Evolutionary conservation across 2,329 filamentous ascomycete species (phyloP).

Genomic region (Exophiala sp.): DNA sequence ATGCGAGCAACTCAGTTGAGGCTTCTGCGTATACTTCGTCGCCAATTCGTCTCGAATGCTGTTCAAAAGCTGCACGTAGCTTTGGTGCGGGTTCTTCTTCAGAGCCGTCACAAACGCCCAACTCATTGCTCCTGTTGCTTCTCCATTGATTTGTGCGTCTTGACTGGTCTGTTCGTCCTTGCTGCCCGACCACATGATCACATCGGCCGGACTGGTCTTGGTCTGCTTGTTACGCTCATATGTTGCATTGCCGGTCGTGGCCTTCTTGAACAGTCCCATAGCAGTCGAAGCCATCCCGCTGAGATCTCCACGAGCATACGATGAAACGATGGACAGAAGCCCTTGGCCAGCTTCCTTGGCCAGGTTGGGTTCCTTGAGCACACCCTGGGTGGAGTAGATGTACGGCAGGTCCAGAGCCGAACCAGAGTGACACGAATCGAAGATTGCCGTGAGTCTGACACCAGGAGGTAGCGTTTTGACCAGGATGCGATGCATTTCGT

Average conservation of each 20-base stretch:
- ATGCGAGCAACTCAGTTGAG: slow-evolving; percentile 92
- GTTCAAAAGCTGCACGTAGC: slow-evolving; percentile 91
- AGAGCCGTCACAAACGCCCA: slow-evolving; percentile 91
- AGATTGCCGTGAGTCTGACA: slow-evolving; percentile 68
- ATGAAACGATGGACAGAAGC: slow-evolving; percentile 60
- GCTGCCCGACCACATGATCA: slow-evolving; percentile 96
- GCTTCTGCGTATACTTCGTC: slow-evolving; percentile 86
- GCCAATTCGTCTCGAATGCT: slow-evolving; percentile 85
- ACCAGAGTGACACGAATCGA: slow-evolving; percentile 63
- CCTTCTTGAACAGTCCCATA: slow-evolving; percentile 83
- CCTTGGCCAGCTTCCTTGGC: slow-evolving; percentile 63
- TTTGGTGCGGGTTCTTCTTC: slow-evolving; percentile 90
- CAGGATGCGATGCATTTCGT: slow-evolving; percentile 71
- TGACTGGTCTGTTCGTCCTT: slow-evolving; percentile 94
- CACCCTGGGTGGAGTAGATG: slow-evolving; percentile 60
- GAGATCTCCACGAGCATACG: slow-evolving; percentile 79
- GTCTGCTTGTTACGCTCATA: slow-evolving; percentile 77
- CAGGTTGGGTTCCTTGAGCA: slow-evolving; percentile 64
- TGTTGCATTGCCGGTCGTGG: slow-evolving; percentile 69
- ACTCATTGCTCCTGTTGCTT: slow-evolving; percentile 97
- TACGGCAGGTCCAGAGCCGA: slow-evolving; percentile 62
- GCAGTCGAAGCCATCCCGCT: slow-evolving; percentile 71
- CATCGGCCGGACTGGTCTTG: slow-evolving; percentile 89
- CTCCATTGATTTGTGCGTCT: slow-evolving; percentile 78
- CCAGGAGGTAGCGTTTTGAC: slow-evolving; percentile 72